Evolutionary conservation across 139 green algal species (phyloP).

Genomic region (Eudorina sp.): DNA sequence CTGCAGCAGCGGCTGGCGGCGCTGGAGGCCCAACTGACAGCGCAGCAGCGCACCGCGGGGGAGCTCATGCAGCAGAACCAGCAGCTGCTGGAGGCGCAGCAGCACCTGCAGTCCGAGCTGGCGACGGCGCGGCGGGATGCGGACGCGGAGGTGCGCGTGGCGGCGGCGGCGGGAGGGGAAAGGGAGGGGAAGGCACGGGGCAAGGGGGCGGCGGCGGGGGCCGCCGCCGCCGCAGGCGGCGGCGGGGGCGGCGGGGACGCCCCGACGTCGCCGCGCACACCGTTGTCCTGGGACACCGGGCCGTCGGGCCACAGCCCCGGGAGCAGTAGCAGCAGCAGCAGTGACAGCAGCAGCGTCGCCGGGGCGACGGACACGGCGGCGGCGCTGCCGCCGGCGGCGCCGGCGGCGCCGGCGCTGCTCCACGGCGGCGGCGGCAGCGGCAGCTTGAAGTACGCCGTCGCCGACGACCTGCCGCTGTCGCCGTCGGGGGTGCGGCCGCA

Average conservation of each 20-base stretch:
- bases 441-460: not conserved
- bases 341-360: not conserved
- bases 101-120: not conserved
- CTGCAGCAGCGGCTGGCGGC: conserved; percentile 9
- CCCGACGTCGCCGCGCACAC: conserved; percentile 31
- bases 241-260: not conserved
- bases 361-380: not conserved
- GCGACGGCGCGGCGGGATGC: not conserved
- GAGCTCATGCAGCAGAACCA: not conserved
- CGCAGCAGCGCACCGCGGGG: not conserved
- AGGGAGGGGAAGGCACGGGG: not conserved
- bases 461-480: not conserved
- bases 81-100: not conserved
- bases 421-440: not conserved
- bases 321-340: conserved; percentile 9
- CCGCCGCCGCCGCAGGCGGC: not conserved
- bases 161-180: not conserved
- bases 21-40: conserved; percentile 8
- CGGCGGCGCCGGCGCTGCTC: not conserved
- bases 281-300: conserved; percentile 2
- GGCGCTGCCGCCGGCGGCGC: not conserved
- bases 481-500: conserved; percentile 2
- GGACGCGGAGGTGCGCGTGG: not conserved
- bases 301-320: not conserved
- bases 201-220: not conserved